These are phyloP conservation scores for Podospora anserina DNA, from an alignment of 495 filamentous ascomycete genomes.

Conservation along the genomic window DNA sequence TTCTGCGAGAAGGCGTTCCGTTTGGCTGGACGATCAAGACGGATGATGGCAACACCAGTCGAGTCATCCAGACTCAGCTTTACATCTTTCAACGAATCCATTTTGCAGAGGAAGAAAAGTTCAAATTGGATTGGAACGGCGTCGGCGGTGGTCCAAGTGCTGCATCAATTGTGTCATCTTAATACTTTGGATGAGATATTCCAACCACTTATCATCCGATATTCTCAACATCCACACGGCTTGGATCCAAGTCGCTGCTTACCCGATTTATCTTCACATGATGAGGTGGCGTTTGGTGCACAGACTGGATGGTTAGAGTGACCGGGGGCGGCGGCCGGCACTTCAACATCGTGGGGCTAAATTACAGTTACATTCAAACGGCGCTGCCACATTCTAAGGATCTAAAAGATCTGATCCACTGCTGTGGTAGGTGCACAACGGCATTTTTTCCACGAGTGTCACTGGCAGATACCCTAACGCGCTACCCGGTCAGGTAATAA, in stretches of 20 bases:
- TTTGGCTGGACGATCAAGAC: slow-evolving; percentile 36
- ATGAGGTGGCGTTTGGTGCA: neutral
- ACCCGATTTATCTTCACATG: neutral
- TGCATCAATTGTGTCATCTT: neutral
- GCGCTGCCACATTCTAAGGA: neutral
- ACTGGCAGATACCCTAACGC: neutral
- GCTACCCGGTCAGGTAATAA: neutral
- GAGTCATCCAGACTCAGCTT: slow-evolving; percentile 7
- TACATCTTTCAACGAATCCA: slow-evolving; percentile 4
- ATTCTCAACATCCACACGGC: neutral
- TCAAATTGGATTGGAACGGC: too few species aligned
- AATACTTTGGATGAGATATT: neutral
- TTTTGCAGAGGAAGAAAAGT: neutral
- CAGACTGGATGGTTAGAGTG: neutral
- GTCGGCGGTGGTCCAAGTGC: neutral
- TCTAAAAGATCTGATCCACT: neutral
- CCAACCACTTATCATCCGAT: neutral
- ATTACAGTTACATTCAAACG: neutral
- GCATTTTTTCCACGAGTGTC: neutral
- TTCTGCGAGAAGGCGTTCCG: slow-evolving; percentile 40
- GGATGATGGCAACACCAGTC: slow-evolving; percentile 31
- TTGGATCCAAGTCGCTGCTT: neutral
- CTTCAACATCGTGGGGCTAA: neutral
- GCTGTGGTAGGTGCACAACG: neutral
- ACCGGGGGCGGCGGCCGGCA: neutral